Evolutionary conservation across 164 flowering plant genomes (phyloP), one percentile per base, ranked within the genome.

Genomic region (Cinnamomum micranthum): DNA sequence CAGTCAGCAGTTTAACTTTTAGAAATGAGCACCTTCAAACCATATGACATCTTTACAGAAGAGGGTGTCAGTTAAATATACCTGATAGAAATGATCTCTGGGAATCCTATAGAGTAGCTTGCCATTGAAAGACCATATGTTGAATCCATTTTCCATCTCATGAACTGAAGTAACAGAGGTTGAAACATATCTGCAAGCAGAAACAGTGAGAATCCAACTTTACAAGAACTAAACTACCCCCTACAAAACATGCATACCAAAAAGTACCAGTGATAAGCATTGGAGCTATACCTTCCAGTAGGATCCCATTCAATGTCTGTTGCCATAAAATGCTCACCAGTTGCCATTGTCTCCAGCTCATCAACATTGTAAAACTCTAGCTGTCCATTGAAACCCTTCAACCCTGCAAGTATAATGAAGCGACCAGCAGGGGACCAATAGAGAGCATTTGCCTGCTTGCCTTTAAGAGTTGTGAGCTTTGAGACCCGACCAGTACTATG

Each of bases 231-330:
- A 73, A 76, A 66, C n/a, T 19, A 50, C 31, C 88, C 83, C 59
- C 9, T 7, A 10, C 14, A 11, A 22, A 10, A 10, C 67, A 22
- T 10, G 6, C 10, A 64, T 25, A 14, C 17, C 67, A 23, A 24
- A 12, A 5, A 22, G 31, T 24, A 64, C 67, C 23, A 25, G 24
- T 4, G 84, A 55, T 6, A 3, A 15, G 60, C 6, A 55, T 55
- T 55, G 24, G 25, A 50, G 19, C 12, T 1, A 51, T 82, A 92
- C 99, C 99, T 93, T 78, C 99, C 99, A 60, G 99, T 92, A 19
- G 99, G 97, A 82, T 96, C 98, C 97, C 99, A 96, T 82, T 92
- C 97, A 75, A 94, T 82, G 80, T 92, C 95, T 35, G 99, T 94
- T 11, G 98, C 98, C 97, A 88, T 92, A 79, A 94, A 96, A 80